Conservation (phyloP, 495 filamentous ascomycete genomes). For the Penicillium tannophilum region DNA sequence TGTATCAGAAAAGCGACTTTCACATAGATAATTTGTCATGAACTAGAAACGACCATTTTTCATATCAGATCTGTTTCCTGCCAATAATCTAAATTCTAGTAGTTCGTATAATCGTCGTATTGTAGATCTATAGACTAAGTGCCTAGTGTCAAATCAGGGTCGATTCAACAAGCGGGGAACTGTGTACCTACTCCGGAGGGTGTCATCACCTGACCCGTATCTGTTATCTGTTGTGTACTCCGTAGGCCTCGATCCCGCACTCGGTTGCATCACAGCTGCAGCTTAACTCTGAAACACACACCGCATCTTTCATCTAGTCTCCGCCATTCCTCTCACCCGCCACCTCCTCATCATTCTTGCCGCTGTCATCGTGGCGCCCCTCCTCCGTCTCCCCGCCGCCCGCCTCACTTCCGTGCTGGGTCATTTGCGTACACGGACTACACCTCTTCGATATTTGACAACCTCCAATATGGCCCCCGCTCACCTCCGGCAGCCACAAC, state of each 20-base stretch:
- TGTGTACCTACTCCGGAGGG: no score
- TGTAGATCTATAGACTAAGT: no score
- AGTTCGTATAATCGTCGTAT: no score
- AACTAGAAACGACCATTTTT: slow-evolving; percentile 34
- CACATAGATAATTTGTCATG: slow-evolving; percentile 33
- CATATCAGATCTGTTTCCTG: slow-evolving; percentile 2
- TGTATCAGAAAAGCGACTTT: slow-evolving; percentile 27
- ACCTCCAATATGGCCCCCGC: slow-evolving; percentile 68
- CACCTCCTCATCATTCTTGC: slow-evolving; percentile 63
- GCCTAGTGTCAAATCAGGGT: no score
- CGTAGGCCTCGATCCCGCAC: background rate
- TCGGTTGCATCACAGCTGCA: slow-evolving; percentile 8
- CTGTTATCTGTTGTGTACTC: slow-evolving; percentile 5
- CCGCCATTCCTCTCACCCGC: slow-evolving; percentile 31
- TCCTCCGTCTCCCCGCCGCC: slow-evolving; percentile 59
- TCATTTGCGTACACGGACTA: slow-evolving; percentile 49
- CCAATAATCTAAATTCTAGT: no score
- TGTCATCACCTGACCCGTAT: slow-evolving; percentile 7
- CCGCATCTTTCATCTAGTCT: slow-evolving; percentile 2
- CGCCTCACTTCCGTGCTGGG: slow-evolving; percentile 60
- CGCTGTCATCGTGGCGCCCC: slow-evolving; percentile 76
- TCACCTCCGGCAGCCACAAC: slow-evolving; percentile 69
- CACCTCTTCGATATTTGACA: slow-evolving; percentile 49
- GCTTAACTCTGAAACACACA: slow-evolving; percentile 6
- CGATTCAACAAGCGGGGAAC: background rate